Evolutionary conservation across 306 rosid genomes (phyloP).

Genomic region (Sechiopsis laciniata): DNA sequence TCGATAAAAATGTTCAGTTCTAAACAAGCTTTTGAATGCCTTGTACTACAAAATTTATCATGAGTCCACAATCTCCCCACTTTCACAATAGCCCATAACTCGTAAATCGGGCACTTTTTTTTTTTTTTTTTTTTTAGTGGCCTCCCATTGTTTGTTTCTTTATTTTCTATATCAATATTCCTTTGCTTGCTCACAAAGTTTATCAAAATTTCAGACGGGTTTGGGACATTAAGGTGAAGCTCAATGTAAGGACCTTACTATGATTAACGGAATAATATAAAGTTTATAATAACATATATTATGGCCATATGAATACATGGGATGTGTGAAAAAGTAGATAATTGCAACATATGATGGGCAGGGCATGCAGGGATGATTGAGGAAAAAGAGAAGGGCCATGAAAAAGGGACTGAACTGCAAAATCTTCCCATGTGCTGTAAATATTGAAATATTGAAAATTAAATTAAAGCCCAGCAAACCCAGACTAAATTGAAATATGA

Average conservation of each 20-base stretch:
- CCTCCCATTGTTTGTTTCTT: neutral
- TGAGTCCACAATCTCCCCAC: neutral
- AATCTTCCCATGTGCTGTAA: neutral
- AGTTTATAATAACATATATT: no score
- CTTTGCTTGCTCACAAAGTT: neutral
- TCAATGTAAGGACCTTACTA: no score
- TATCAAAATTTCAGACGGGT: neutral
- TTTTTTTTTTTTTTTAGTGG: neutral
- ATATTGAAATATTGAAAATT: neutral
- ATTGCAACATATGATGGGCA: neutral
- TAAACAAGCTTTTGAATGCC: no score
- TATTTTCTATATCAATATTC: neutral
- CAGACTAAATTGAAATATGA: neutral
- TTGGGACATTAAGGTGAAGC: no score
- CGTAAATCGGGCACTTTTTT: neutral
- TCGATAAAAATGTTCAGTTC: no score
- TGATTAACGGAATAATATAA: no score
- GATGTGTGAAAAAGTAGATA: neutral
- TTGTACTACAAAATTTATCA: no score
- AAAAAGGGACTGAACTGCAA: neutral
- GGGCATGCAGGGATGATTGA: neutral
- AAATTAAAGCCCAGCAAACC: conserved; percentile 3
- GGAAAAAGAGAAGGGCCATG: neutral
- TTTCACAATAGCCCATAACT: neutral
- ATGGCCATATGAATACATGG: neutral